Evolutionary conservation across 2,329 filamentous ascomycete genomes (phyloP), one percentile per base, ranked within the genome.

Genomic region (Helotiales sp.): DNA sequence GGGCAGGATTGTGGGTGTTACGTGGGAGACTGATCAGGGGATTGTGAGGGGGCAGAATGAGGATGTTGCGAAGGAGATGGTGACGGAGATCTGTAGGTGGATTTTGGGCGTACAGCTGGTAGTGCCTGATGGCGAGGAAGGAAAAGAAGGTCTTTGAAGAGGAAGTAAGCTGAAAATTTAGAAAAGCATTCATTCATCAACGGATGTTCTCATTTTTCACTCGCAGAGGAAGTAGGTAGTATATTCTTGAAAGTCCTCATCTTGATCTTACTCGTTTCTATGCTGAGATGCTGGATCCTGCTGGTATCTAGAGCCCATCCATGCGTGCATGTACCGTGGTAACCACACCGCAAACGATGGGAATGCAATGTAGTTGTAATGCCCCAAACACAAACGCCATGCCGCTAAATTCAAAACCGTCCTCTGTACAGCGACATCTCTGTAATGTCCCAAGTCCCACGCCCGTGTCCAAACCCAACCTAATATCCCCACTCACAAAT

Each of bases 401-500:
- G 66, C 66, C 62, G 67, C 67, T 69, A 65, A 66, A 69, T 40
- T 30, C 34, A 63, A 66, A 55, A 4, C 30, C 4, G 26, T 50
- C 24, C n/a, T 24, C 20, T 54, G 28, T 64, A 57, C 47, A 61
- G 43, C 20, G 40, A 11, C 40, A 45, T 10, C 40, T n/a, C 5
- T 45, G 17, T 15, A 11, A 43, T 43, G 37, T 15, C 5, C 10
- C n/a, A n/a, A n/a, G n/a, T 17, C 37, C 11, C 37, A 15, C 13
- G 6, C 17, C n/a, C 6, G 17, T 45, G 17, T n/a, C 40, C 17
- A 20, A 45, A 1, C 40, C 17, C 32, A 54, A 28, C 30, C 6
- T 55, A 6, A 43, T 52, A n/a, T n/a, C n/a, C 22, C 15, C 22
- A 37, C 43, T 72, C 77, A 96, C 68, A 97, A 79, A 76, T 90